Conservation (phyloP, 73 alveolate species). For the Symbiodinium natans region DNA sequence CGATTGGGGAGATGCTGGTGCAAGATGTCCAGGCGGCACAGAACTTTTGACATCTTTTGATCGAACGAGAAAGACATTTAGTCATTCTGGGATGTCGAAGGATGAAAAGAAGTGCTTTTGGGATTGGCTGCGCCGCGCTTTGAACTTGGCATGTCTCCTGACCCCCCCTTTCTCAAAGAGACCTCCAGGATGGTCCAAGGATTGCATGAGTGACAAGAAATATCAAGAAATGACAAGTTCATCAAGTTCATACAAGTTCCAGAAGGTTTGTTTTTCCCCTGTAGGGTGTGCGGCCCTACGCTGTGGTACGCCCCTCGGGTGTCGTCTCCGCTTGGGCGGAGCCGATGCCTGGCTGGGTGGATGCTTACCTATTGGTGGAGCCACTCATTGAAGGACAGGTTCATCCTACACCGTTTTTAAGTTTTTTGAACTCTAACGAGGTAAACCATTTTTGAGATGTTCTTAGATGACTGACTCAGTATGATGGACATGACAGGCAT, state of each 20-base stretch:
- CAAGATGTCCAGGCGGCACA: background rate
- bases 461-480: too few species aligned
- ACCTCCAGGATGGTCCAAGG: background rate
- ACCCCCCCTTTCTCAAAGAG: background rate
- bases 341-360: conserved; percentile 38
- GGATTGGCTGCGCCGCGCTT: background rate
- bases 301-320: conserved; percentile 18
- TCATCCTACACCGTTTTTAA: background rate
- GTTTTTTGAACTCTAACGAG: too few species aligned
- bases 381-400: background rate
- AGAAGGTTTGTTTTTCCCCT: background rate
- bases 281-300: background rate
- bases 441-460: too few species aligned
- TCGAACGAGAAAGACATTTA: background rate
- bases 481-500: too few species aligned
- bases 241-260: background rate
- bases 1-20: background rate
- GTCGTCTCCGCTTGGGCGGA: conserved; percentile 18
- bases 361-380: conserved; percentile 24
- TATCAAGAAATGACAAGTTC: background rate
- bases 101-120: too few species aligned
- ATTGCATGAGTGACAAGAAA: too few species aligned
- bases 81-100: background rate
- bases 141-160: background rate
- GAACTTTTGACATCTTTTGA: background rate